Percentiles rank a stretch among this genome's conserved stretches.
Conservation (phyloP, 371 early-diverging fungal genomes). For the Catenaria anguillulae region DNA sequence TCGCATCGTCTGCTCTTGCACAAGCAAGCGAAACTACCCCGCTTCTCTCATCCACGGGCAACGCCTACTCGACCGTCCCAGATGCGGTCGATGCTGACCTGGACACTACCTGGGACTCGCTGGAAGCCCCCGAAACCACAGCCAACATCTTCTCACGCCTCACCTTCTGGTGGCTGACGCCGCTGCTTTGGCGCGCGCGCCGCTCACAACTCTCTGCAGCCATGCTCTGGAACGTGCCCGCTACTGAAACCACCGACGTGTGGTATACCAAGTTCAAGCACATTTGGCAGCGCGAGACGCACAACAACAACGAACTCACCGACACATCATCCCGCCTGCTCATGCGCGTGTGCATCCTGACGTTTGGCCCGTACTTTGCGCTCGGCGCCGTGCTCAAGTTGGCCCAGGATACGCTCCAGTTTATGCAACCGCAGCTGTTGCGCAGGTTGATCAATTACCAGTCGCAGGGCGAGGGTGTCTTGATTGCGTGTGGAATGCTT, state of each 20-base stretch:
- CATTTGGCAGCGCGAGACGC: slow-evolving; percentile 37
- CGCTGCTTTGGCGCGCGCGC: slow-evolving; percentile 67
- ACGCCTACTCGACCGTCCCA: too few species aligned
- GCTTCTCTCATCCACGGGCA: neutral
- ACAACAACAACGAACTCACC: slow-evolving; percentile 32
- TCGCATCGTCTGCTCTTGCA: neutral
- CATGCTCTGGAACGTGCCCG: slow-evolving; percentile 52
- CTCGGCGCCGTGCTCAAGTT: slow-evolving; percentile 50
- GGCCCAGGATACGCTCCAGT: slow-evolving; percentile 59
- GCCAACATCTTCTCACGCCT: slow-evolving; percentile 73
- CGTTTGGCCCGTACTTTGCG: slow-evolving; percentile 54
- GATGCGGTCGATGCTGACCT: neutral
- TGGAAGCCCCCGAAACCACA: slow-evolving; percentile 45
- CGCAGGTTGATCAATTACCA: slow-evolving; percentile 41
- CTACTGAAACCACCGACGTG: slow-evolving; percentile 12
- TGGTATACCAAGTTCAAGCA: slow-evolving; percentile 35
- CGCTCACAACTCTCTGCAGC: slow-evolving; percentile 53
- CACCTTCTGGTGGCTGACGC: slow-evolving; percentile 83
- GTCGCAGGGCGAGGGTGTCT: slow-evolving; percentile 20
- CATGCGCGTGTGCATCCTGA: slow-evolving; percentile 37
- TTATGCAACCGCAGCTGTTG: slow-evolving; percentile 72
- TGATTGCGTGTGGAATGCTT: slow-evolving; percentile 51
- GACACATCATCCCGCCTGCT: slow-evolving; percentile 47
- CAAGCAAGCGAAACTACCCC: neutral
- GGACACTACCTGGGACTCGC: neutral